Conservation (phyloP, 1,284 basidiomycete genomes). For the Cryptococcus sp. region DNA sequence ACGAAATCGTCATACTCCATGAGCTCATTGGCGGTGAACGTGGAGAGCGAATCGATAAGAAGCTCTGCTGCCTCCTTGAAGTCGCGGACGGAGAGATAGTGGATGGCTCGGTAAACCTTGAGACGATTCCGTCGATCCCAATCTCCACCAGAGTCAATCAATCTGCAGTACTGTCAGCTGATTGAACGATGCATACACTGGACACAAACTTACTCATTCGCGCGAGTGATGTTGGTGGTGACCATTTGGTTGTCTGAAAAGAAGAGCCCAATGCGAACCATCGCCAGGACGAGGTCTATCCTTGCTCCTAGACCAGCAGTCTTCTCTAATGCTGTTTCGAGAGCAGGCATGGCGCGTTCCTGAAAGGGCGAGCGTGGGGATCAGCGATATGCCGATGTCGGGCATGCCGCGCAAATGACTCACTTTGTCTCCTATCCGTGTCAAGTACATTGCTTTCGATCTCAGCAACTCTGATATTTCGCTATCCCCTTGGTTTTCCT, state of each 20-base stretch:
- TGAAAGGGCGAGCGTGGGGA: conserved; percentile 32
- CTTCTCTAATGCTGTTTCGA: conserved; percentile 84
- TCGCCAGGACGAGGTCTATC: conserved; percentile 88
- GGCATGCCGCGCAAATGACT: conserved; percentile 19
- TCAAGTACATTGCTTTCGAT: conserved; percentile 83
- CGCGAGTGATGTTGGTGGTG: conserved; percentile 71
- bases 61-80: conserved; percentile 73
- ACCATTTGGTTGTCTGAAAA: conserved; percentile 79
- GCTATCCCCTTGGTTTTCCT: conserved; percentile 89
- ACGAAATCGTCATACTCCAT: conserved; percentile 91
- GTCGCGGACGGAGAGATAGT: conserved; percentile 77
- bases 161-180: conserved; percentile 55
- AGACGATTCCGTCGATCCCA: conserved; percentile 96
- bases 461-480: conserved; percentile 87
- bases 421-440: conserved; percentile 89
- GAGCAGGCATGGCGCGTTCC: conserved; percentile 75
- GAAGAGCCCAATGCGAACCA: conserved; percentile 90
- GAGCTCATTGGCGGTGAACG: conserved; percentile 91
- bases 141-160: conserved; percentile 95
- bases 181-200: neutral
- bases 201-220: conserved; percentile 67
- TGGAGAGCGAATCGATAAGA: conserved; percentile 85
- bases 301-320: conserved; percentile 89
- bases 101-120: conserved; percentile 91
- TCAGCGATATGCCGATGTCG: neutral